Conservation (phyloP, 768 basidiomycete genomes). For the Pleurotus tuber-regium region DNA sequence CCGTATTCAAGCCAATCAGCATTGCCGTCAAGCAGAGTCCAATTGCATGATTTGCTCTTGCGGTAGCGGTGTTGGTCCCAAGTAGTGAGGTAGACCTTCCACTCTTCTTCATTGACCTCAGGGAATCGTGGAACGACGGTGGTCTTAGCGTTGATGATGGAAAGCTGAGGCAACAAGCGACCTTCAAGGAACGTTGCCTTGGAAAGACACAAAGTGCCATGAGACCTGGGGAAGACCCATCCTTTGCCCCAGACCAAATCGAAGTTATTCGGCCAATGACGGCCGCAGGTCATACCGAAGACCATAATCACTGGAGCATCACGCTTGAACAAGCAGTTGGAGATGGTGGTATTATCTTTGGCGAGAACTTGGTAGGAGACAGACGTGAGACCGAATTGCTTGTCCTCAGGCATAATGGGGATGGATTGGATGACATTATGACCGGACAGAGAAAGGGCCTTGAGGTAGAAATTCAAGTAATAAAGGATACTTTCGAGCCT, state of each 20-base stretch:
- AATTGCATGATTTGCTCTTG: conserved; percentile 6
- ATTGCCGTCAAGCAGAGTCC: conserved; percentile 10
- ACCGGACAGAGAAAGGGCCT: background rate
- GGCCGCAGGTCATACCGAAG: background rate
- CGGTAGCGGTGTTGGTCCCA: conserved; percentile 13
- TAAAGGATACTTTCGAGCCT: conserved; percentile 3
- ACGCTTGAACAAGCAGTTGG: conserved; percentile 3
- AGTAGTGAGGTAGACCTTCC: conserved; percentile 14
- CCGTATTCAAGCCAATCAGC: conserved; percentile 12
- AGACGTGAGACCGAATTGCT: conserved; percentile 5
- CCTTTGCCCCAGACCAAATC: conserved; percentile 9
- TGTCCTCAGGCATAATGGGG: background rate
- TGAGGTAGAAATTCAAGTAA: conserved; percentile 3
- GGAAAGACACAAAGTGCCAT: conserved; percentile 16
- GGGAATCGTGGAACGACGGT: conserved; percentile 14
- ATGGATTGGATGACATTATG: conserved; percentile 7
- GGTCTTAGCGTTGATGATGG: conserved; percentile 13
- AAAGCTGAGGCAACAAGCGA: conserved; percentile 12
- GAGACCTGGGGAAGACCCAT: conserved; percentile 10
- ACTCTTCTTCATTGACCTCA: conserved; percentile 14
- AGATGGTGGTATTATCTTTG: background rate
- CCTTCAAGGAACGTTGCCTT: conserved; percentile 16
- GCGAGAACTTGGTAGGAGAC: conserved; percentile 6
- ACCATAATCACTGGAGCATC: conserved; percentile 2
- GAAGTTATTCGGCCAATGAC: conserved; percentile 9